Percentiles rank a stretch among this genome's conserved stretches.
Conservation (phyloP, 129 eudicot species). For the Tanacetum coccineum region DNA sequence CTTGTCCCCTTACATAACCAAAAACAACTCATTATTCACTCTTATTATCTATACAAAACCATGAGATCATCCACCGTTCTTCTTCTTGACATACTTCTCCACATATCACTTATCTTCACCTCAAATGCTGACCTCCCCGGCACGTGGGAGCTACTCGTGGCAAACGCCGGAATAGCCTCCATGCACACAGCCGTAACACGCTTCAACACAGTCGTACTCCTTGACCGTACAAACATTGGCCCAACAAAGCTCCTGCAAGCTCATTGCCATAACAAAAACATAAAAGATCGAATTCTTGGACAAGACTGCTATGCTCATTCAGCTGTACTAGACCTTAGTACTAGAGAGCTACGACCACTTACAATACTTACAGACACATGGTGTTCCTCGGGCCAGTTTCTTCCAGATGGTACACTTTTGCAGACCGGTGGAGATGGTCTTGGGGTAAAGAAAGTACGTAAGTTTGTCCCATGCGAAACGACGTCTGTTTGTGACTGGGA, state of each 20-base stretch:
- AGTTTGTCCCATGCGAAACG: conserved; percentile 50
- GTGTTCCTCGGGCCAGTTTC: conserved; percentile 92
- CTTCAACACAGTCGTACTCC: conserved; percentile 72
- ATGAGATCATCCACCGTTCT: too few relatives aligned
- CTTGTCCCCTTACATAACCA: too few relatives aligned
- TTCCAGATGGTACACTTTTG: conserved; percentile 80
- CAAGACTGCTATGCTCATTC: too few relatives aligned
- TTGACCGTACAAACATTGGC: conserved; percentile 70
- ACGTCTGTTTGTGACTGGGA: conserved; percentile 51
- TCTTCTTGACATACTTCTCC: too few relatives aligned
- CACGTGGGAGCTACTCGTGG: conserved; percentile 71
- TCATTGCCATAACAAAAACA: conserved; percentile 34
- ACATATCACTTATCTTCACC: not conserved
- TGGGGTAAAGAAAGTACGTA: conserved; percentile 51
- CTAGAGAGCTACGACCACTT: conserved; percentile 37
- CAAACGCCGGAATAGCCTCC: conserved; percentile 74
- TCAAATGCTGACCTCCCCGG: conserved; percentile 62
- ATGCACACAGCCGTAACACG: conserved; percentile 91
- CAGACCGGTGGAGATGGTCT: conserved; percentile 81
- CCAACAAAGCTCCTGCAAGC: conserved; percentile 39
- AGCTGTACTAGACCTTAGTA: too few relatives aligned
- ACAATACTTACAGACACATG: conserved; percentile 74
- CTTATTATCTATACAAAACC: too few relatives aligned
- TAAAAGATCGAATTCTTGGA: not conserved
- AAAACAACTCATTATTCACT: too few relatives aligned